phyloP scores from a whole-genome alignment of 169 alveolate species.

The Miamiensis avidus region DNA sequence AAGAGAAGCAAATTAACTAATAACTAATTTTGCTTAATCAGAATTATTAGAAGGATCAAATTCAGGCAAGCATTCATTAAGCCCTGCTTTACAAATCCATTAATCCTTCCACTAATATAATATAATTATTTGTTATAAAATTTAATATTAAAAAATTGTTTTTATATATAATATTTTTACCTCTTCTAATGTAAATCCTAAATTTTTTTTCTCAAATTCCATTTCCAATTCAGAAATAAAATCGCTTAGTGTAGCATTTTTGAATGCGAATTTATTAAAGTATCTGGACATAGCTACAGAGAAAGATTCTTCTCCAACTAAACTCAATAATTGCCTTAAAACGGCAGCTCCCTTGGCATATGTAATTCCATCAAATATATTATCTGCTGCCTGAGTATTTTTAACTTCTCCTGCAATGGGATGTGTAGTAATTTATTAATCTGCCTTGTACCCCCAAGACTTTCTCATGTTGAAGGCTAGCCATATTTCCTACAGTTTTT shows the following conservation, averaged over 20 bases:
- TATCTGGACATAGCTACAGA: constrained; percentile 61
- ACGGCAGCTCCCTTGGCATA: constrained; percentile 69
- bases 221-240: constrained; percentile 59
- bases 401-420: constrained; percentile 57
- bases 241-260: constrained; percentile 69
- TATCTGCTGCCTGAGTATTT: constrained; percentile 63
- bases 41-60: constrained; percentile 39
- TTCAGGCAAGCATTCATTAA: constrained; percentile 59
- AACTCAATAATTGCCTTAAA: constrained; percentile 65
- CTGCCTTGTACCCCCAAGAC: constrained; percentile 44
- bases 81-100: constrained; percentile 58
- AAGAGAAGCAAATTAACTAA: constrained; percentile 60
- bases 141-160: too few relatives aligned
- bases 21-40: constrained; percentile 46
- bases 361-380: constrained; percentile 74
- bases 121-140: too few relatives aligned
- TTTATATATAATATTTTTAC: too few relatives aligned
- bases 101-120: too few relatives aligned
- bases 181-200: too few relatives aligned
- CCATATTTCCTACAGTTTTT: constrained; percentile 48
- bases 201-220: too few relatives aligned
- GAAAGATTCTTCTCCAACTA: constrained; percentile 67
- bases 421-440: constrained; percentile 37
- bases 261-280: constrained; percentile 61
- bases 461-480: constrained; percentile 21